Percentiles rank a stretch among this genome's conserved stretches.
These are phyloP conservation scores for Camellia sinensis DNA, from an alignment of 148 eudicot genomes.

Conservation along the genomic window DNA sequence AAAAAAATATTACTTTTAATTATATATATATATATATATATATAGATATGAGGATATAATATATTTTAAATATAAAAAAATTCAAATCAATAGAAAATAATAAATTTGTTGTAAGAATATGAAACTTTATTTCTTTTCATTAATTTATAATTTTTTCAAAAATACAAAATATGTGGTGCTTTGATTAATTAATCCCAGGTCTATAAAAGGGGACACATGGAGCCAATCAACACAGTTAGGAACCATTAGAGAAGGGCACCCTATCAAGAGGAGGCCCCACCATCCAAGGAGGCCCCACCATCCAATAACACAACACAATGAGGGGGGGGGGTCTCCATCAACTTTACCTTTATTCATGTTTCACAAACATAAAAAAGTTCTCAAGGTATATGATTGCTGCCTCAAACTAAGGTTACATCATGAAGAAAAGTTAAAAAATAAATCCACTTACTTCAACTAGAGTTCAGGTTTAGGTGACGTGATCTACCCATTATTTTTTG, in stretches of 20 bases:
- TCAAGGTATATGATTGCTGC: background rate
- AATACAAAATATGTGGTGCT: background rate
- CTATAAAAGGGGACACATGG: background rate
- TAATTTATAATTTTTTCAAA: too few species aligned
- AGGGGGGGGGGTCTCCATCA: too few species aligned
- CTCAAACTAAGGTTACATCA: background rate
- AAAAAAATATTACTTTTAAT: too few species aligned
- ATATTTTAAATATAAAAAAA: too few species aligned
- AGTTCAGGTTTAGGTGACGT: background rate
- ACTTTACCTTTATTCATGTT: too few species aligned
- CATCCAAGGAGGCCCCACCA: too few species aligned
- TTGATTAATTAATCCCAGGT: background rate
- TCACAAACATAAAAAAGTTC: background rate
- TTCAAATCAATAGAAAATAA: too few species aligned
- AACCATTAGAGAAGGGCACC: background rate
- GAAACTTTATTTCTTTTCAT: too few species aligned
- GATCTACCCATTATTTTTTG: background rate
- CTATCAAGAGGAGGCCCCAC: background rate
- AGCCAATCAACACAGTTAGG: background rate
- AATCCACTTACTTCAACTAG: background rate
- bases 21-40: too few species aligned
- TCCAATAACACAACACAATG: background rate
- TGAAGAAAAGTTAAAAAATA: background rate
- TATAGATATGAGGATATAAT: too few species aligned
- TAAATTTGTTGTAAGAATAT: too few species aligned